Conservation (phyloP, 2,329 filamentous ascomycete species). For the Arthrobotrys sphaeroides region DNA sequence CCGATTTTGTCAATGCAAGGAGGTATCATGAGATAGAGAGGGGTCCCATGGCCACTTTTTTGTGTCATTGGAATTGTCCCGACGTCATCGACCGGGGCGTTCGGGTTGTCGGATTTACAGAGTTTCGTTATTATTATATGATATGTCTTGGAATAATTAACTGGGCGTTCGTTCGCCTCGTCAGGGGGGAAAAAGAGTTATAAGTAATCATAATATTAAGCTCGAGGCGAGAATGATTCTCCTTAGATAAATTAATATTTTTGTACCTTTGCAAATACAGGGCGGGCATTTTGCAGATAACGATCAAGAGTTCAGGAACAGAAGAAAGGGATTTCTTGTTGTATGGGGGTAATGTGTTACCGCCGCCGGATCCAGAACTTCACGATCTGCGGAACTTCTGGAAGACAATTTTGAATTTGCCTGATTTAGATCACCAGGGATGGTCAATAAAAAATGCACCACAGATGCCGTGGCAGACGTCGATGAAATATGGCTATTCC, state of each 20-base stretch:
- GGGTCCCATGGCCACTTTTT: constrained; percentile 6
- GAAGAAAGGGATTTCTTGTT: neutral
- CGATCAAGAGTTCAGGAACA: neutral
- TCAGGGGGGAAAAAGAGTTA: constrained; percentile 7
- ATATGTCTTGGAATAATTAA: constrained; percentile 9
- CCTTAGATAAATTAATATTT: neutral
- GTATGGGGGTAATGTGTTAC: neutral
- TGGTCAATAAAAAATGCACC: neutral
- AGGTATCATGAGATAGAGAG: constrained; percentile 3
- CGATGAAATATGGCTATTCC: constrained; percentile 14
- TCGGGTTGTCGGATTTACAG: constrained; percentile 1
- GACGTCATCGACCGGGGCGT: constrained; percentile 9
- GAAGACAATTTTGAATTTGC: constrained; percentile 6
- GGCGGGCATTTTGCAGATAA: constrained; percentile 5
- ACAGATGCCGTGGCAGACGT: neutral
- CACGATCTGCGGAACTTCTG: constrained; percentile 7
- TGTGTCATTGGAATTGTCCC: constrained; percentile 9
- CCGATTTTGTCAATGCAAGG: neutral
- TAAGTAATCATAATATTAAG: neutral
- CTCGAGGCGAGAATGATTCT: neutral
- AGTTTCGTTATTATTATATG: neutral
- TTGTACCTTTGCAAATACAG: neutral
- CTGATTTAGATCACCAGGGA: neutral
- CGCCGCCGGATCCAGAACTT: neutral
- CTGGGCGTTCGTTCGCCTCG: neutral